Evolutionary conservation across 1,139 yeast genomes (phyloP).

Genomic region (Scheffersomyces quercinus): DNA sequence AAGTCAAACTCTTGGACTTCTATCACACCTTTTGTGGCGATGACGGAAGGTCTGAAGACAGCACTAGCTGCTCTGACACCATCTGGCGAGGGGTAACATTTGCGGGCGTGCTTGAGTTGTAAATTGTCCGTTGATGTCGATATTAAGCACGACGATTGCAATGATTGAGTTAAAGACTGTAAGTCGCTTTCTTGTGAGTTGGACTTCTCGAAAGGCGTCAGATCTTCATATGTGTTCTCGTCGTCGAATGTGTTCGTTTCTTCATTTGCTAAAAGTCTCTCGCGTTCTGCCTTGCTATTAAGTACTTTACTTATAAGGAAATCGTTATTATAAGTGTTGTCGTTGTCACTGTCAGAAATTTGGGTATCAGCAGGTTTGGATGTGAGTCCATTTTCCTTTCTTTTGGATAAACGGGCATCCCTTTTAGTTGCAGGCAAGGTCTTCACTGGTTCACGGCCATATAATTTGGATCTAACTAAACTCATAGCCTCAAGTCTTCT

Average conservation of each 20-base stretch:
- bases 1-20: slow-evolving; percentile 57
- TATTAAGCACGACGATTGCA: slow-evolving; percentile 13
- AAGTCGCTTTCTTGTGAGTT: no score
- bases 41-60: slow-evolving; percentile 69
- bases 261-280: not conserved
- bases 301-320: not conserved
- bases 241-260: not conserved
- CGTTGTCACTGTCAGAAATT: not conserved
- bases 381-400: no score
- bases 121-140: slow-evolving; percentile 26
- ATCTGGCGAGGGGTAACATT: slow-evolving; percentile 47
- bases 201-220: no score
- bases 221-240: not conserved
- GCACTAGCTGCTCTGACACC: slow-evolving; percentile 75
- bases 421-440: no score
- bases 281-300: not conserved
- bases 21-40: slow-evolving; percentile 58
- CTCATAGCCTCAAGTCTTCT: not conserved
- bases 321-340: not conserved
- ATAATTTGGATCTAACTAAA: not conserved
- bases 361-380: not conserved
- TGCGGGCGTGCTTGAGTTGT: slow-evolving; percentile 22
- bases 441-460: not conserved
- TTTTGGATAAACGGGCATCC: no score
- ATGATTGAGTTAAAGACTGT: not conserved